phyloP scores from a whole-genome alignment of 2,329 filamentous ascomycete genomes.

The Celoporthe dispersa region DNA sequence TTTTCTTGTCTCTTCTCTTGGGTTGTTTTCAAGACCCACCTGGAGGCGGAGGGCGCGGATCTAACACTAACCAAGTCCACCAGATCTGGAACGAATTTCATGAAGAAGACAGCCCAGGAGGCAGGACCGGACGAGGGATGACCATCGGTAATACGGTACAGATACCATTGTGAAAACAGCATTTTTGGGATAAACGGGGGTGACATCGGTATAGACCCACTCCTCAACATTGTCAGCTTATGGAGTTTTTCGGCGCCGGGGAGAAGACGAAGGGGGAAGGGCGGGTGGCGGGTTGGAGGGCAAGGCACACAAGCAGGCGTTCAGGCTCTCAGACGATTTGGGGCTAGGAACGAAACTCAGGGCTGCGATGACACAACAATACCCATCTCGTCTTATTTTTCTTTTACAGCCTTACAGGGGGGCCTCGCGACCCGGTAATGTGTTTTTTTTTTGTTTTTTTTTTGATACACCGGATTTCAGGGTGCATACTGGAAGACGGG shows the following conservation, averaged over 20 bases:
- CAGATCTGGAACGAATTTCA: not conserved
- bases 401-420: not conserved
- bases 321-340: not conserved
- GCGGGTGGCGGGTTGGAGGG: not conserved
- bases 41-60: not conserved
- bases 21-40: not conserved
- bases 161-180: not conserved
- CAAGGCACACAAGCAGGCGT: slow-evolving; percentile 15
- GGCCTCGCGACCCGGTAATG: slow-evolving; percentile 14
- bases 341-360: not conserved
- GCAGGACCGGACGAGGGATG: slow-evolving; percentile 5
- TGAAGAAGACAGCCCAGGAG: slow-evolving; percentile 6
- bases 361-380: slow-evolving; percentile 5
- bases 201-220: slow-evolving; percentile 2
- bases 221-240: slow-evolving; percentile 7
- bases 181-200: not conserved
- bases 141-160: not conserved
- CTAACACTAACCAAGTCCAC: not conserved
- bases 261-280: not conserved
- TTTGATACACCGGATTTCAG: slow-evolving; percentile 1
- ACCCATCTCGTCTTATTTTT: slow-evolving; percentile 19
- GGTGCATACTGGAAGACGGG: not conserved
- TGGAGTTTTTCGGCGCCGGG: slow-evolving; percentile 6
- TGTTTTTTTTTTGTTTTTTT: too few relatives aligned
- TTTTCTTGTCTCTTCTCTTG: not conserved